Percentiles rank a stretch among this genome's conserved stretches.
phyloP scores from a whole-genome alignment of 1,284 basidiomycete species.

The Naganishia albida region DNA sequence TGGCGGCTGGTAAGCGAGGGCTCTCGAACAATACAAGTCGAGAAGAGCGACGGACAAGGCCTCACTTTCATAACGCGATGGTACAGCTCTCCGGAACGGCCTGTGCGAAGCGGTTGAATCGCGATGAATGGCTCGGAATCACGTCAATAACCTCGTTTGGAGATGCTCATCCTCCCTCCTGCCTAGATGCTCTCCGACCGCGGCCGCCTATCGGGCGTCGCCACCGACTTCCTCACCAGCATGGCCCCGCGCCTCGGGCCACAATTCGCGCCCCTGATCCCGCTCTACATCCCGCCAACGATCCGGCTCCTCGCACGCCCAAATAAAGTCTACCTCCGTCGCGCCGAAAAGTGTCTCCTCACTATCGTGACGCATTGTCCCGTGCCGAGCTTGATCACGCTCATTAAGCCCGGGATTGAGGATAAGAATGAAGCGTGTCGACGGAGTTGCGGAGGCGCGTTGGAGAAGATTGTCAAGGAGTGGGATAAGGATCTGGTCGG shows the following conservation, averaged over 20 bases:
- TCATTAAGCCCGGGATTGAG: conserved; percentile 50
- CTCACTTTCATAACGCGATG: too few relatives aligned
- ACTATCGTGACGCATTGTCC: conserved; percentile 56
- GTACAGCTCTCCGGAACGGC: too few relatives aligned
- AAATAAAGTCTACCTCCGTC: conserved; percentile 57
- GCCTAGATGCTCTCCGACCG: conserved; percentile 56
- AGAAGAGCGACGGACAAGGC: too few relatives aligned
- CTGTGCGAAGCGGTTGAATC: too few relatives aligned
- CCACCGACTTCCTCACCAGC: conserved; percentile 56
- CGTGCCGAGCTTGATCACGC: conserved; percentile 45
- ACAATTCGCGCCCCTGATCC: conserved; percentile 53
- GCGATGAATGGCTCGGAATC: too few relatives aligned
- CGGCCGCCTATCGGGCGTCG: conserved; percentile 56
- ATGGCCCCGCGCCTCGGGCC: conserved; percentile 55
- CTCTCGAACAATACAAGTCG: too few relatives aligned
- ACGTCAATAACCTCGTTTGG: too few relatives aligned
- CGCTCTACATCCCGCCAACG: conserved; percentile 55
- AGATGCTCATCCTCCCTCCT: too few relatives aligned
- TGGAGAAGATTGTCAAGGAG: conserved; percentile 41
- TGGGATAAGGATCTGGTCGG: conserved; percentile 47
- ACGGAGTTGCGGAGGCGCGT: conserved; percentile 42
- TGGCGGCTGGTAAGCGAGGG: too few relatives aligned
- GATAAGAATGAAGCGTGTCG: conserved; percentile 54
- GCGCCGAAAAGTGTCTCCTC: conserved; percentile 55
- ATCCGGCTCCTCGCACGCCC: conserved; percentile 56